These are phyloP conservation scores for Aspergillus baeticus DNA, from an alignment of 495 filamentous ascomycete genomes.

Conservation along the genomic window DNA sequence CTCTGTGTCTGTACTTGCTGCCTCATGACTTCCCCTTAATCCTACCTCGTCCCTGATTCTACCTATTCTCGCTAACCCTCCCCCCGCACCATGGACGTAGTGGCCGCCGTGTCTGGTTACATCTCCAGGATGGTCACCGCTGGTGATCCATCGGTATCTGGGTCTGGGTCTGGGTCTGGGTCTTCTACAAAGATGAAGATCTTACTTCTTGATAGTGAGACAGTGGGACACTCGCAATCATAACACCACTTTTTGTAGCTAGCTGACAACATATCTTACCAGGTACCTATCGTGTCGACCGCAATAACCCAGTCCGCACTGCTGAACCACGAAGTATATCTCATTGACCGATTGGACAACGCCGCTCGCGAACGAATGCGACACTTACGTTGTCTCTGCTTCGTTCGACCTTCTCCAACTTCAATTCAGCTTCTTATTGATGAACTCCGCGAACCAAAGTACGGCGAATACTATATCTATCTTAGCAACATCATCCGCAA, in stretches of 20 bases:
- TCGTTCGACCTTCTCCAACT: constrained; percentile 85
- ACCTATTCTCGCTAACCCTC: constrained; percentile 11
- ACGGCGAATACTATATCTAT: constrained; percentile 95
- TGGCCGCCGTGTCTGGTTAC: constrained; percentile 89
- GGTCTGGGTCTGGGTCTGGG: too few species aligned
- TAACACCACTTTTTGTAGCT: too few species aligned
- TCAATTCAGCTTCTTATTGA: constrained; percentile 93
- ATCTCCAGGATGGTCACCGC: constrained; percentile 94
- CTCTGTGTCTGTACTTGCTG: not conserved
- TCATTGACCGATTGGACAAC: constrained; percentile 95
- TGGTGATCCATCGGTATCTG: constrained; percentile 63
- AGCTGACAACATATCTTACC: constrained; percentile 2
- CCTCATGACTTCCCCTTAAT: not conserved
- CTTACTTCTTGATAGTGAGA: constrained; percentile 89
- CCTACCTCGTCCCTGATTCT: not conserved
- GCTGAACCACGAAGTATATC: constrained; percentile 96
- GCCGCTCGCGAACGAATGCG: constrained; percentile 93
- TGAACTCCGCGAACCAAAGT: constrained; percentile 93
- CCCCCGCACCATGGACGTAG: constrained; percentile 74
- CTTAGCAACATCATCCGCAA: constrained; percentile 98
- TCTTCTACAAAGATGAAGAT: constrained; percentile 98
- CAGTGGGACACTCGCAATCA: constrained; percentile 56
- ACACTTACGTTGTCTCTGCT: constrained; percentile 90
- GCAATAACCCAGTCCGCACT: constrained; percentile 93
- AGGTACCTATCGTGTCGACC: constrained; percentile 88